phyloP scores from a whole-genome alignment of 345 rosid genomes.

The Sisymbrium altissimum region DNA sequence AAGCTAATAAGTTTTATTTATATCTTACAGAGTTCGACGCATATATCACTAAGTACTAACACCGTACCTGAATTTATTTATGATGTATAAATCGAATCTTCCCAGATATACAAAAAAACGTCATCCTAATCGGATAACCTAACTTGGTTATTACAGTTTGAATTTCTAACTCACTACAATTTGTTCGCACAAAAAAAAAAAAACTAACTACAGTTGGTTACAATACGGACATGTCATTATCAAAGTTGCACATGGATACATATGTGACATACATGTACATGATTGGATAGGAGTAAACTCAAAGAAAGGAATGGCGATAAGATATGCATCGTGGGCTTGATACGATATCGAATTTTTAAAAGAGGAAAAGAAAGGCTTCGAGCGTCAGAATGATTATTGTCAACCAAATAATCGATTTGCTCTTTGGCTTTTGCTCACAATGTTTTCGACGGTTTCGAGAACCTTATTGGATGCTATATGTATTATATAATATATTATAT shows the following conservation, averaged over 20 bases:
- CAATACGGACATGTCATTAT: background rate
- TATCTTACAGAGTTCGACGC: background rate
- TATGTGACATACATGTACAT: background rate
- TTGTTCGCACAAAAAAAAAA: no score
- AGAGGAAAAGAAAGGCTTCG: background rate
- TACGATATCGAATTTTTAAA: conserved; percentile 13
- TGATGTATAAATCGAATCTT: background rate
- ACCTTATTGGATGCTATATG: conserved; percentile 9
- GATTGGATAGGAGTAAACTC: conserved; percentile 19
- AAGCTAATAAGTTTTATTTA: background rate
- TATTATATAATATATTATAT: background rate
- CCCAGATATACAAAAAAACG: background rate
- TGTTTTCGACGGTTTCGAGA: conserved; percentile 20
- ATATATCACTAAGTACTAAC: background rate
- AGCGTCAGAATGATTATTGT: conserved; percentile 19
- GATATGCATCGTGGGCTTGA: conserved; percentile 26
- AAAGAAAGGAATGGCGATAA: conserved; percentile 7
- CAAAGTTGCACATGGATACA: conserved; percentile 13
- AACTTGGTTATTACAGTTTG: background rate
- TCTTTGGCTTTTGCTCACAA: conserved; percentile 17
- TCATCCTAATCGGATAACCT: background rate
- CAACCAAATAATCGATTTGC: conserved; percentile 20
- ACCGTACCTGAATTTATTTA: background rate
- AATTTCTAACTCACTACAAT: background rate
- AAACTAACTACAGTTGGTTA: no score